Conservation (phyloP, 805 yeast species). For the Torulaspora quercuum region DNA sequence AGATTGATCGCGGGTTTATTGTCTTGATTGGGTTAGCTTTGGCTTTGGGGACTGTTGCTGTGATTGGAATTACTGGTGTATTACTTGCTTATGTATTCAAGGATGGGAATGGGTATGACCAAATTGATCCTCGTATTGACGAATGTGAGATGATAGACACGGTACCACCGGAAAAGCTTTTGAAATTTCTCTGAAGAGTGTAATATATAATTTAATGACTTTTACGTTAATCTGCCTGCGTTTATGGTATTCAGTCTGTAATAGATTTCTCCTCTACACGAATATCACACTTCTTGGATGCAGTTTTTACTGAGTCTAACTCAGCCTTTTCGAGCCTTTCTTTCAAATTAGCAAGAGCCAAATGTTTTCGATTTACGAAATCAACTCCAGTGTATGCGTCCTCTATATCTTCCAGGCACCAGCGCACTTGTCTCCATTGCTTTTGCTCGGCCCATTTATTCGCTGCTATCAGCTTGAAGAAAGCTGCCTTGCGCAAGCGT, state of each 20-base stretch:
- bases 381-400: slow-evolving; percentile 29
- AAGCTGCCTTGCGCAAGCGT: slow-evolving; percentile 65
- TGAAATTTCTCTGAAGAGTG: slow-evolving; percentile 36
- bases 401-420: slow-evolving; percentile 34
- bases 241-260: slow-evolving; percentile 6
- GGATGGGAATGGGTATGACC: slow-evolving; percentile 41
- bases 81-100: slow-evolving; percentile 36
- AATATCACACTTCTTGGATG: slow-evolving; percentile 4
- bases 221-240: slow-evolving; percentile 6
- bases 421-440: slow-evolving; percentile 33
- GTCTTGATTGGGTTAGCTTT: slow-evolving; percentile 67
- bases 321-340: slow-evolving; percentile 9
- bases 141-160: slow-evolving; percentile 59
- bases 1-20: slow-evolving; percentile 53
- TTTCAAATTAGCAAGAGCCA: slow-evolving; percentile 24
- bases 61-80: slow-evolving; percentile 42
- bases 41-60: slow-evolving; percentile 50
- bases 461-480: slow-evolving; percentile 75
- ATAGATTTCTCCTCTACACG: slow-evolving; percentile 6
- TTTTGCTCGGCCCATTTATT: slow-evolving; percentile 56
- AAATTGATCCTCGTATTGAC: slow-evolving; percentile 53
- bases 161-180: slow-evolving; percentile 57
- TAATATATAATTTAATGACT: slow-evolving; percentile 16
- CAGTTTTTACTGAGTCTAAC: not conserved
- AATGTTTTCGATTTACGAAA: slow-evolving; percentile 22